These are phyloP conservation scores for Turritis glabra DNA, from an alignment of 345 rosid species.

Conservation along the genomic window DNA sequence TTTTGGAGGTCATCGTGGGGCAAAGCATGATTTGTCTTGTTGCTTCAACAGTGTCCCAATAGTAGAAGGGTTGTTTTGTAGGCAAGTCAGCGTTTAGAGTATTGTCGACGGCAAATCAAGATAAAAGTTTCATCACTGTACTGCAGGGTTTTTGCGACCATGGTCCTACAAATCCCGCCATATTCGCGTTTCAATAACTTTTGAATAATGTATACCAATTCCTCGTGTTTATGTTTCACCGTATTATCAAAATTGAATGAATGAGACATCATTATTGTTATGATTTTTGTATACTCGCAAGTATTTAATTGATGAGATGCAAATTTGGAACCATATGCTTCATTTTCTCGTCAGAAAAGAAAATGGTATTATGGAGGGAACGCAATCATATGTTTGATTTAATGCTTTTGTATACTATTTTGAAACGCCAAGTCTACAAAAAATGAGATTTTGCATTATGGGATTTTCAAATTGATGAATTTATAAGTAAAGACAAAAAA, in stretches of 20 bases:
- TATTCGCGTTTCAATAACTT: too few species aligned
- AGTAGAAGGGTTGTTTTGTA: slow-evolving; percentile 31
- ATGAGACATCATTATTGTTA: background rate
- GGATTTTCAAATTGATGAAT: slow-evolving; percentile 19
- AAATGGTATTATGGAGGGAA: background rate
- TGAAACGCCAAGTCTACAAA: background rate
- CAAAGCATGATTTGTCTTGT: slow-evolving; percentile 23
- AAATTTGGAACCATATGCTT: slow-evolving; percentile 18
- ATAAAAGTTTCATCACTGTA: slow-evolving; percentile 23
- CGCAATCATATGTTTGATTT: background rate
- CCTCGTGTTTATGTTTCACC: slow-evolving; percentile 15
- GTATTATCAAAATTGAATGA: background rate
- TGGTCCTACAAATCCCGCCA: too few species aligned
- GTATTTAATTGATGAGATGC: background rate
- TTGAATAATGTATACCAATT: background rate
- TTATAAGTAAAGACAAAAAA: background rate
- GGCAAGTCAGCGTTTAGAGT: slow-evolving; percentile 23
- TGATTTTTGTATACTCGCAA: background rate
- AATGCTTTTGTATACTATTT: background rate
- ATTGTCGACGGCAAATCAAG: slow-evolving; percentile 34
- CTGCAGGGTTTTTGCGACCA: slow-evolving; percentile 21
- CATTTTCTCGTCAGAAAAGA: slow-evolving; percentile 4
- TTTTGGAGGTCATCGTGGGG: slow-evolving; percentile 24
- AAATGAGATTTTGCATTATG: background rate
- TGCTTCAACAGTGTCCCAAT: slow-evolving; percentile 20